Evolutionary conservation across 495 filamentous ascomycete species (phyloP).

Genomic region (Penicillium salamii): DNA sequence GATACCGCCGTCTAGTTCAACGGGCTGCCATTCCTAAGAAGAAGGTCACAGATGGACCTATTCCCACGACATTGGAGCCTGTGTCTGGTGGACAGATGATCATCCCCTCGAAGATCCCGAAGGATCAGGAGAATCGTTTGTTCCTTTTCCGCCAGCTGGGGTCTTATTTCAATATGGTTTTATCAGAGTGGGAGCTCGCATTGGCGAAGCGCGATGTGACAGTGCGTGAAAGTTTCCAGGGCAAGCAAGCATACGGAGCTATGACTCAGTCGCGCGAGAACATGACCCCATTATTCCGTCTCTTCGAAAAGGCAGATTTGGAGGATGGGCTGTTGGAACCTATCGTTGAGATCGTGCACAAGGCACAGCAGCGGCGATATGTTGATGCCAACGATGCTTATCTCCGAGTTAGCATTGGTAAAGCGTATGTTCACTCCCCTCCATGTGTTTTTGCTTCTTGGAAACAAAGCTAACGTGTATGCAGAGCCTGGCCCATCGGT

Average conservation of each 20-base stretch:
- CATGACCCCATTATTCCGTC: slow-evolving; percentile 85
- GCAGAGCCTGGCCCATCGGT: slow-evolving; percentile 91
- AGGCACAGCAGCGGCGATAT: slow-evolving; percentile 84
- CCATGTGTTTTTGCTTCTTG: too few species aligned
- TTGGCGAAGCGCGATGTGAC: slow-evolving; percentile 62
- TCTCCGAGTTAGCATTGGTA: slow-evolving; percentile 88
- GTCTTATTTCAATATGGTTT: slow-evolving; percentile 89
- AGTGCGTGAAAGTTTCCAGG: slow-evolving; percentile 69
- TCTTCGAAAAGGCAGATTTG: slow-evolving; percentile 76
- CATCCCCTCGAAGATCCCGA: slow-evolving; percentile 59
- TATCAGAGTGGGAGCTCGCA: slow-evolving; percentile 81
- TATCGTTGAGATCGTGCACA: slow-evolving; percentile 88
- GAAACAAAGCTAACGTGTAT: slow-evolving; percentile 12
- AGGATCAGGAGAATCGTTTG: slow-evolving; percentile 52
- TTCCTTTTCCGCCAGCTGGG: slow-evolving; percentile 84
- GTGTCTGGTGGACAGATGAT: slow-evolving; percentile 87
- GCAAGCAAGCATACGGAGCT: slow-evolving; percentile 70
- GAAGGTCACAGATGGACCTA: slow-evolving; percentile 58
- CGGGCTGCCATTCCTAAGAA: slow-evolving; percentile 40
- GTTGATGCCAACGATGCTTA: slow-evolving; percentile 98
- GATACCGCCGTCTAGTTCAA: slow-evolving; percentile 62
- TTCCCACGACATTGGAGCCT: slow-evolving; percentile 68
- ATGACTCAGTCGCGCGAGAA: slow-evolving; percentile 82
- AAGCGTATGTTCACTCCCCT: slow-evolving; percentile 57
- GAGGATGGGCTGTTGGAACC: slow-evolving; percentile 77